Base-by-base conservation (phyloP, 2,329 filamentous ascomycete species). In the Zymoseptoria passerinii region DNA sequence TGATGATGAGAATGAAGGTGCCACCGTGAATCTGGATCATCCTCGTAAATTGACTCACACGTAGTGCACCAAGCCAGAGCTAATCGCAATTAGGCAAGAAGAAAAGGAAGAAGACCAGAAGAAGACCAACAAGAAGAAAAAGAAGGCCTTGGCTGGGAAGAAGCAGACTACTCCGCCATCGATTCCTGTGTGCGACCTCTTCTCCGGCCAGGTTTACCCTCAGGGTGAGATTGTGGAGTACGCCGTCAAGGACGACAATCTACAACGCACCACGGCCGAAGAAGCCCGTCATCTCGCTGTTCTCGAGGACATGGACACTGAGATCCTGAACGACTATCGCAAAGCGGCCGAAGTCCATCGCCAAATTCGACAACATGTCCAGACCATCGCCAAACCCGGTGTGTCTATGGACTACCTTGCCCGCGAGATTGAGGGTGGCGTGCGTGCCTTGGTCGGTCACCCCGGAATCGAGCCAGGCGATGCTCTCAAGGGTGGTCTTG, bases 271-370 rank as follows among this genome's bases (percentile, higher is more conserved):
- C 3, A 95, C 90, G 10, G 85, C 80, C 72, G 90, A 92, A 74
- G 90, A 95, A 78, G 91, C 92, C 77, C 83, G 89, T 55, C 84
- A 92, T 69, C 80, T 92, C 56, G 53, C 58, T 28, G 55, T 56
- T 4, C 28, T 65, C n/a, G 88, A 92, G 73, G 88, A 88, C 68
- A 83, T 90, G 77, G 87, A 90, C 73, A 85, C 83, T 66, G 87
- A 92, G 63, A 92, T 90, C 76, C 75, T 95, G 55, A 79, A 81
- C 61, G 90, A 95, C 69, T 95, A 92, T 73, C 86, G 90, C 61
- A 83, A 92, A 68, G 90, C 84, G 52, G 89, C 90, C n/a, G 90
- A 95, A 75, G 83, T 90, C n/a, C 90, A 95, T 73, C 85, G 90
- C 58, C 88, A 95, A 72, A 90, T 94, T 58, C 86, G 90, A 54